Evolutionary conservation across 2,329 filamentous ascomycete genomes (phyloP).

Genomic region (Sarocladium strictum): DNA sequence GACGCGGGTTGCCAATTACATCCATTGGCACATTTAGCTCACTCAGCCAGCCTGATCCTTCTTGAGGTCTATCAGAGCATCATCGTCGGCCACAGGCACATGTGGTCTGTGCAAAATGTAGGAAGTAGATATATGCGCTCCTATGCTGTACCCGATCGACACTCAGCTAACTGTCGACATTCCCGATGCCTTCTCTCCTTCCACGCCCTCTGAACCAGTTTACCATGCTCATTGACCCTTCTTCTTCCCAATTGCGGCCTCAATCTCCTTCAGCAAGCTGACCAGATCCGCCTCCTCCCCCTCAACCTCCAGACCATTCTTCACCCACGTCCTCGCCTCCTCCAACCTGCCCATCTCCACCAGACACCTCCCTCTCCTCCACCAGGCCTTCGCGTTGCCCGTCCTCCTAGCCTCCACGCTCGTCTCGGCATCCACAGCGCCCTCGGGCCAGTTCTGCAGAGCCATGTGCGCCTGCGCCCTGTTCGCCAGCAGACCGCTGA

Average conservation of each 20-base stretch:
- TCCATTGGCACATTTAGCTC: background rate
- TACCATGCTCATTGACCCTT: conserved; percentile 22
- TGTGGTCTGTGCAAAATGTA: too few species aligned
- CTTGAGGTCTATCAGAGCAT: too few species aligned
- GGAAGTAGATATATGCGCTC: too few species aligned
- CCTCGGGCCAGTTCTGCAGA: conserved; percentile 75
- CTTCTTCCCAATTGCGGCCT: conserved; percentile 36
- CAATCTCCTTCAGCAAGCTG: conserved; percentile 58
- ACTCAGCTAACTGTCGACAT: too few species aligned
- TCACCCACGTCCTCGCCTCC: conserved; percentile 77
- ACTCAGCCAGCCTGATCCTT: too few species aligned
- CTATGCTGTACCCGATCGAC: too few species aligned
- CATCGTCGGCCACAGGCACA: too few species aligned
- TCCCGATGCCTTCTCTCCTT: too few species aligned
- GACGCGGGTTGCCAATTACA: too few species aligned
- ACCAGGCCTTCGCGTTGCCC: conserved; percentile 93
- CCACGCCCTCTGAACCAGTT: background rate
- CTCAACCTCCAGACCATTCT: conserved; percentile 75
- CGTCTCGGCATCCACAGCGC: conserved; percentile 77
- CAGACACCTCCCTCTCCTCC: conserved; percentile 77
- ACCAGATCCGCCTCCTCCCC: conserved; percentile 61
- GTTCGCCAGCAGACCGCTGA: conserved; percentile 74
- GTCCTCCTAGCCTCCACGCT: conserved; percentile 82
- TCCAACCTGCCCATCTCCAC: conserved; percentile 84
- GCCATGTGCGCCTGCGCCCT: conserved; percentile 88